These are phyloP conservation scores for Nephelium lappaceum DNA, from an alignment of 345 rosid species.

Conservation along the genomic window DNA sequence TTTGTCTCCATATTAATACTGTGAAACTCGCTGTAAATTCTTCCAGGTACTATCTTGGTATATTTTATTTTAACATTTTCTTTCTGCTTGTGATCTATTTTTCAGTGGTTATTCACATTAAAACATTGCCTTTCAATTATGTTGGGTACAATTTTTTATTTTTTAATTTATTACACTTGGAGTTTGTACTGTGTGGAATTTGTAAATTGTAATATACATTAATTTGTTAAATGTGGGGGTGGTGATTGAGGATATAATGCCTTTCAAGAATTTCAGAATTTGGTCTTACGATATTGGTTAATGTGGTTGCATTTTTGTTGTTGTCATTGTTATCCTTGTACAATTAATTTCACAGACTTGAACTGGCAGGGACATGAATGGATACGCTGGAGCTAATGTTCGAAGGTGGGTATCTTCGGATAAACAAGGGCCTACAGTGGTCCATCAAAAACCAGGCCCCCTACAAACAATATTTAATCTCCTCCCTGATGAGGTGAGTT, in stretches of 20 bases:
- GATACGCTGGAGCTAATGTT: conserved; percentile 68
- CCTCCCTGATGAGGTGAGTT: conserved; percentile 82
- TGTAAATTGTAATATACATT: background rate
- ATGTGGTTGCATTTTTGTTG: conserved; percentile 7
- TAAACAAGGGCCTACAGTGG: conserved; percentile 89
- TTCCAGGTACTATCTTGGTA: conserved; percentile 55
- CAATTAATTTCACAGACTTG: conserved; percentile 21
- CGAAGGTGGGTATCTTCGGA: conserved; percentile 74
- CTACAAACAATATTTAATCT: conserved; percentile 90
- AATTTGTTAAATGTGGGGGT: background rate
- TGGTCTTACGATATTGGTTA: background rate
- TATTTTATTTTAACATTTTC: conserved; percentile 6
- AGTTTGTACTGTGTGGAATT: background rate
- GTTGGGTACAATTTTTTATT: background rate
- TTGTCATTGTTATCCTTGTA: conserved; percentile 10
- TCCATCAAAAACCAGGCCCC: conserved; percentile 95
- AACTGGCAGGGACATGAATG: conserved; percentile 57
- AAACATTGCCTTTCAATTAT: background rate
- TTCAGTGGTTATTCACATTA: background rate
- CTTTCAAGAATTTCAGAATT: background rate
- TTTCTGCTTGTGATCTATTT: background rate
- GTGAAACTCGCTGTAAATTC: conserved; percentile 61
- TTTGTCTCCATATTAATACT: conserved; percentile 87
- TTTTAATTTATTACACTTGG: background rate
- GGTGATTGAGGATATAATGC: background rate